Evolutionary conservation across 176 grass and related monocot species (phyloP), one percentile per base, ranked within the genome.

Genomic region (Aegilops tauschii): DNA sequence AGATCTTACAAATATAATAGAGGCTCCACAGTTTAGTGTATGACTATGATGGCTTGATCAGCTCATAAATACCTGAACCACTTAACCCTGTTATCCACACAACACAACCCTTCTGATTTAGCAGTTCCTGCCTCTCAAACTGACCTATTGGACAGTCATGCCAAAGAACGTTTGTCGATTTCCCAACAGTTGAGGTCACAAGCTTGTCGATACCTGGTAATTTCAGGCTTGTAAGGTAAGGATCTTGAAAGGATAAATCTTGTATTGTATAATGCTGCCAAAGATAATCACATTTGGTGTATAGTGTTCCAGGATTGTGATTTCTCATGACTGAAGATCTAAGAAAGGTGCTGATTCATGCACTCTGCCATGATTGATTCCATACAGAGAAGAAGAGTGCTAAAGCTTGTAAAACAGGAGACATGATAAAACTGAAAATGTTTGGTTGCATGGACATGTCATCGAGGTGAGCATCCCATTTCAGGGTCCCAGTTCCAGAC

Each of bases 51-150:
- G 8, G 35, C 58, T 8, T 32, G 17, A 62, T 73, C 8, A 71
- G 45, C 11, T 45, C 1, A 18, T 11, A 65, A 49, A 54, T 80
- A 91, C 94, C 94, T 85, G 94, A 94, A n/a, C 94, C 94, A 47
- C 94, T 97, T 45, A 97, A 86, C 23, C 94, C 94, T n/a, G 94
- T 97, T 87, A 97, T 97, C 94, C 94, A 97, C 25, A 94, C 90
- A 12, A 97, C 92, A 78, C 92, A 97, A 0, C 94, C 94, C 87
- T 97, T 97, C 49, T 97, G 92, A 16, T 90, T 92, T 72, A 97
- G 87, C 42, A 97, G 65, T 11, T 80, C 67, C 73, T 97, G 90
- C 42, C 92, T 85, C 40, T 94, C 90, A 1, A 54, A 8, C 58
- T 85, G 87, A 12, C 90, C 85, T 20, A 94, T 89, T 37, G 94